Evolutionary conservation across 73 alveolate genomes (phyloP), one percentile per base, ranked within the genome.

Genomic region (Symbiodinium natans): DNA sequence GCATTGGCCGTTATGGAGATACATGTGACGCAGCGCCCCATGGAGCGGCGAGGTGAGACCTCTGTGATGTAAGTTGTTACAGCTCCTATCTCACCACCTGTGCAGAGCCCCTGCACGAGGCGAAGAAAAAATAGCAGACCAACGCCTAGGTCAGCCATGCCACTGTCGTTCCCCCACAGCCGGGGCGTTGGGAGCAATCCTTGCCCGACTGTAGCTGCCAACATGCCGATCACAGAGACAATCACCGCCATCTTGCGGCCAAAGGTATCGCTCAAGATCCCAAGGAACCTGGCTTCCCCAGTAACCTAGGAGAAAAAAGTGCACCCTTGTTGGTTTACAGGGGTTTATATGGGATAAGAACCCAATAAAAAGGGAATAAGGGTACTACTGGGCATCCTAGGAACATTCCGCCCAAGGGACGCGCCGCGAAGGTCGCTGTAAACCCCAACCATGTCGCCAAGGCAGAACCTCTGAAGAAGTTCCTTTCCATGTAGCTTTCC

Each of bases 371-470:
- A n/a, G n/a, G n/a, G n/a, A n/a, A n/a, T n/a, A n/a, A n/a, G n/a
- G n/a, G n/a, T n/a, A n/a, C n/a, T n/a, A n/a, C n/a, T n/a, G n/a
- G n/a, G n/a, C n/a, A n/a, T n/a, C n/a, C n/a, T n/a, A n/a, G n/a
- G 83, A 88, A 88, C 86, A 68, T 27, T 29, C 95, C 95, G 6
- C 95, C 95, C 86, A 88, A 59, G n/a, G 95, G 95, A 38, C 95
- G 95, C 19, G 95, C 95, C 71, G 31, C 86, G 38, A 88, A 88
- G 34, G 95, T 88, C 27, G 95, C 95, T 1, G 95, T 88, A n/a
- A 88, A 88, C 17, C 95, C 95, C 15, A 63, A 42, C 95, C 95
- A 88, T 23, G 95, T 88, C 17, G 95, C 95, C 42, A 88, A 38
- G 0, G 95, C 95, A 6, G 95, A 88, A 19, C 95, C 95, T 4